Percentiles rank a stretch among this genome's conserved stretches.
Conservation (phyloP, 768 basidiomycete genomes). For the Naganishia vaughanmartiniae region DNA sequence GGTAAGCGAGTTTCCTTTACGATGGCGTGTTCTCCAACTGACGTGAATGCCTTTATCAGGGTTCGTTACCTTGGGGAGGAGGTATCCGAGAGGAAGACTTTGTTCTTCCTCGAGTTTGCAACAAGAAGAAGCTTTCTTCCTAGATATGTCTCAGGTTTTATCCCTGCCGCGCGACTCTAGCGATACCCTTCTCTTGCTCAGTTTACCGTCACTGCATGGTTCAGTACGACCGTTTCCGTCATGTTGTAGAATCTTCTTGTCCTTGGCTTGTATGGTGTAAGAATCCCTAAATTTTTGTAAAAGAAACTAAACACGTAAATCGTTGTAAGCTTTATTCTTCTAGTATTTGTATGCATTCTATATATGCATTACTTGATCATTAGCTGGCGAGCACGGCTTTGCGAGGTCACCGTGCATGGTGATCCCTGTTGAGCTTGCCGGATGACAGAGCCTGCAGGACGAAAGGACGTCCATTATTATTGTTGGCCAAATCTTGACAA, state of each 20-base stretch:
- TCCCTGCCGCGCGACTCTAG: not conserved
- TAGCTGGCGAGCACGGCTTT: too few relatives aligned
- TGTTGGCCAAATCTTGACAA: too few relatives aligned
- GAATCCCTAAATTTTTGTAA: not conserved
- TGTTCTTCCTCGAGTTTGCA: constrained; percentile 56
- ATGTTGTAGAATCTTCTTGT: not conserved
- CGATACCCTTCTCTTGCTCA: not conserved
- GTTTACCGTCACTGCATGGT: not conserved
- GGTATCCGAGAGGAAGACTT: constrained; percentile 67
- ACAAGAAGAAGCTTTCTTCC: constrained; percentile 31
- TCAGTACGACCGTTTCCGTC: not conserved
- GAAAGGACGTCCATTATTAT: too few relatives aligned
- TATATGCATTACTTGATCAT: not conserved
- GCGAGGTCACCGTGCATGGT: too few relatives aligned
- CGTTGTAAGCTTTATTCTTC: not conserved
- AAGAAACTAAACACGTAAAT: constrained; percentile 1
- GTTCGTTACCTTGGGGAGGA: constrained; percentile 75
- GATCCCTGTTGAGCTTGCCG: too few relatives aligned
- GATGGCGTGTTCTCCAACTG: constrained; percentile 51
- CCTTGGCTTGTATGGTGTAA: not conserved
- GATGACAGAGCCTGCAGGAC: too few relatives aligned
- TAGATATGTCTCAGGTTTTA: not conserved
- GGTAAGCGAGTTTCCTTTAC: constrained; percentile 54
- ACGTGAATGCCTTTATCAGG: not conserved
- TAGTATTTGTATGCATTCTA: not conserved